Evolutionary conservation across 2,329 filamentous ascomycete genomes (phyloP).

Genomic region (Aspergillus candidus): DNA sequence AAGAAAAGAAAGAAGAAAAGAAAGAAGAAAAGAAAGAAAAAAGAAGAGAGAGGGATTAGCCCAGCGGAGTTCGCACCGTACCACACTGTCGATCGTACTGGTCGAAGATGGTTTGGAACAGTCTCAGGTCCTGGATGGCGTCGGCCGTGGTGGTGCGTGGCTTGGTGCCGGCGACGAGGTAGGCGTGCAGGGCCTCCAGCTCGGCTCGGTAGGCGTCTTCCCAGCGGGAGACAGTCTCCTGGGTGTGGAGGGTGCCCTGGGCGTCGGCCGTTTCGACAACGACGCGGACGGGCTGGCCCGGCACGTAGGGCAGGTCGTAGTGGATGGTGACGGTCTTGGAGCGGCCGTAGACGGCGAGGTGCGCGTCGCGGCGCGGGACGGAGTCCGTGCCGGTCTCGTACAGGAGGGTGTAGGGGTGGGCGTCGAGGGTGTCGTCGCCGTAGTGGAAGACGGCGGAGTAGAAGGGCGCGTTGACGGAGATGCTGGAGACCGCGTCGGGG

Average conservation of each 20-base stretch:
- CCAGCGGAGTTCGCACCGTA: conserved; percentile 29
- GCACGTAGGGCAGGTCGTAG: conserved; percentile 55
- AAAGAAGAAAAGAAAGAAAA: background rate
- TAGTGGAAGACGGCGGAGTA: conserved; percentile 36
- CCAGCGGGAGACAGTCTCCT: conserved; percentile 27
- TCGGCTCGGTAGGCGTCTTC: conserved; percentile 35
- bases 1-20: background rate
- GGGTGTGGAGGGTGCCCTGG: conserved; percentile 21
- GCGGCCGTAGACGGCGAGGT: conserved; percentile 44
- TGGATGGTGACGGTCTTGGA: conserved; percentile 51
- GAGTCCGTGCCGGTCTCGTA: conserved; percentile 54
- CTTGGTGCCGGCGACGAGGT: conserved; percentile 22
- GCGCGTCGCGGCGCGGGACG: conserved; percentile 41
- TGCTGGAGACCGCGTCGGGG: conserved; percentile 43
- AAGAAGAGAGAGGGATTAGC: conserved; percentile 10
- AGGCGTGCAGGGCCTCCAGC: conserved; percentile 31
- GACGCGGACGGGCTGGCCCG: conserved; percentile 49
- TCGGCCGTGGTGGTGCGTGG: conserved; percentile 33
- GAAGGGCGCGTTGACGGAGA: conserved; percentile 40
- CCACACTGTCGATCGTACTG: conserved; percentile 33
- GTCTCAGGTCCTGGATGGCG: conserved; percentile 31
- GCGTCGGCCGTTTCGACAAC: conserved; percentile 28
- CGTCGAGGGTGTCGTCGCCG: conserved; percentile 10
- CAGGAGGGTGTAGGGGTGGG: conserved; percentile 43
- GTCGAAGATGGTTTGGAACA: conserved; percentile 31